phyloP scores from a whole-genome alignment of 371 early-diverging fungal genomes.

The Batrachochytrium dendrobatidis region DNA sequence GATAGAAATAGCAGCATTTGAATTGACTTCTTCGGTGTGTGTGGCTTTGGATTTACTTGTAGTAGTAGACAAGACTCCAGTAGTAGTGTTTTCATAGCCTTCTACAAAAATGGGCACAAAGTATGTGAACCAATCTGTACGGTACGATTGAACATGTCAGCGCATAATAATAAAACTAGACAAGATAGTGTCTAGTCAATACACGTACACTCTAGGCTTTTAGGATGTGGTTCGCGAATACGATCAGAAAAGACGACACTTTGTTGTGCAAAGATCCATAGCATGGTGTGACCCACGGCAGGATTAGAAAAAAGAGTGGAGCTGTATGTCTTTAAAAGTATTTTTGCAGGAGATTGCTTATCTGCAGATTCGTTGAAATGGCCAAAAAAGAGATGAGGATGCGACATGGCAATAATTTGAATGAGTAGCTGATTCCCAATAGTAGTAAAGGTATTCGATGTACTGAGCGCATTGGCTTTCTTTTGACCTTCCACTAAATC shows the following conservation, averaged over 20 bases:
- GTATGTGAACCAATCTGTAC: conserved; percentile 13
- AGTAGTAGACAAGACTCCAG: no score
- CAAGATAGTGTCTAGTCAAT: background rate
- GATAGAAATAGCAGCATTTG: background rate
- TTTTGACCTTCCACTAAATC: conserved; percentile 12
- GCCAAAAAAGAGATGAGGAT: conserved; percentile 14
- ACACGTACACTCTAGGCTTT: conserved; percentile 3
- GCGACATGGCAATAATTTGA: conserved; percentile 14
- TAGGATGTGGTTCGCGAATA: background rate
- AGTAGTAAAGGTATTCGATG: conserved; percentile 2
- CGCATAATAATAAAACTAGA: background rate
- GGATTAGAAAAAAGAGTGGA: conserved; percentile 11
- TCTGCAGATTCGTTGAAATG: background rate
- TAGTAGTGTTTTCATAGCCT: no score
- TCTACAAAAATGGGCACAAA: conserved; percentile 7
- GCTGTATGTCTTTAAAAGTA: conserved; percentile 10
- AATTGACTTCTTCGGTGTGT: no score
- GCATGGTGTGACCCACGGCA: conserved; percentile 20
- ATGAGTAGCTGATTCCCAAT: conserved; percentile 19
- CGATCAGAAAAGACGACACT: background rate
- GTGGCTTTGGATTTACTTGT: no score
- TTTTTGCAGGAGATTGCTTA: background rate
- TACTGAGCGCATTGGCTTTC: conserved; percentile 2
- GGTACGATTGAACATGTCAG: background rate
- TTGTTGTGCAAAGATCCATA: conserved; percentile 24